phyloP scores from a whole-genome alignment of 2,329 filamentous ascomycete species.

The Peltaster fructicola region DNA sequence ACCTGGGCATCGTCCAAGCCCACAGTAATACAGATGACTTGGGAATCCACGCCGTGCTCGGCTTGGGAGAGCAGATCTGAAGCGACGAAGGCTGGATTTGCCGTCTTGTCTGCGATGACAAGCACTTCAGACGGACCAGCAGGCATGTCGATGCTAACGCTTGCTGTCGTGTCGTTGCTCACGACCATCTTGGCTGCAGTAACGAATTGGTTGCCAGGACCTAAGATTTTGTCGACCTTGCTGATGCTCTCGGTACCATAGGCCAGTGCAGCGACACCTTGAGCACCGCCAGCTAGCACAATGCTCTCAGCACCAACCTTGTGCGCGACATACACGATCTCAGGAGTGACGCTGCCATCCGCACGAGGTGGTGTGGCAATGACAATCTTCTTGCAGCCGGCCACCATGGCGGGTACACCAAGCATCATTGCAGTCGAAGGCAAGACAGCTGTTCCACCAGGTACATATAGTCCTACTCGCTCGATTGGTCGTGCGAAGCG shows the following conservation, averaged over 20 bases:
- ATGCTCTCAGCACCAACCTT: constrained; percentile 94
- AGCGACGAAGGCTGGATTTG: constrained; percentile 88
- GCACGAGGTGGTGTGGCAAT: constrained; percentile 77
- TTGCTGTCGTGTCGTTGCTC: constrained; percentile 88
- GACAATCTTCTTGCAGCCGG: constrained; percentile 88
- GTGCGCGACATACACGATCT: constrained; percentile 94
- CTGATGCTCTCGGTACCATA: constrained; percentile 88
- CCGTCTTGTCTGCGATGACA: constrained; percentile 76
- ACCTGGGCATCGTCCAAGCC: constrained; percentile 58
- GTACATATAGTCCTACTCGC: constrained; percentile 88
- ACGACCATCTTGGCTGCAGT: constrained; percentile 98
- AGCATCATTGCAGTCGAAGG: constrained; percentile 96
- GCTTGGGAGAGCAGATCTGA: constrained; percentile 90
- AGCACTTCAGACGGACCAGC: constrained; percentile 91
- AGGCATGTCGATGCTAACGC: constrained; percentile 95
- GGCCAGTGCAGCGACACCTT: constrained; percentile 90
- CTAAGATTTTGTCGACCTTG: constrained; percentile 98
- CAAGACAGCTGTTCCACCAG: constrained; percentile 89
- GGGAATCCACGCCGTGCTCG: constrained; percentile 90
- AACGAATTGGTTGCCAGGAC: constrained; percentile 95
- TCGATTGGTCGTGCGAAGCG: constrained; percentile 87
- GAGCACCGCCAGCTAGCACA: constrained; percentile 84
- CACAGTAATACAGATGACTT: constrained; percentile 80
- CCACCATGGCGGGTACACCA: constrained; percentile 92
- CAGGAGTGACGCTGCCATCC: constrained; percentile 81